phyloP scores from a whole-genome alignment of 352 stramenopile genomes.

The Globisporangium abappressorium region DNA sequence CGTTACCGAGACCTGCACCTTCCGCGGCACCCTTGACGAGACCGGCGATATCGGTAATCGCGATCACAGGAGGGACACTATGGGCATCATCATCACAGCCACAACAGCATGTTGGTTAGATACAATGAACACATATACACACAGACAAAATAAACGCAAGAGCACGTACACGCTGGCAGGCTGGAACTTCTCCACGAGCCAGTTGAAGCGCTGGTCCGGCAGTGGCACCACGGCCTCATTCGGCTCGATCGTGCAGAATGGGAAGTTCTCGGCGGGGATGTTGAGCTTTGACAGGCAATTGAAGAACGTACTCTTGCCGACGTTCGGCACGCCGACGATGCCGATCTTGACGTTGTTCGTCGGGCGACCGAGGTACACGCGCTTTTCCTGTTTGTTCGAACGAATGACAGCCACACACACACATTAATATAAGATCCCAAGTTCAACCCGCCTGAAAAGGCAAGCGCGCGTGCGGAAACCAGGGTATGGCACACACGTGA shows the following conservation, averaged over 20 bases:
- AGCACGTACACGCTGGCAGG: constrained; percentile 84
- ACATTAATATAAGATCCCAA: too few relatives aligned
- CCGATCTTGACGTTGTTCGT: constrained; percentile 97
- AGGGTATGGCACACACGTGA: too few relatives aligned
- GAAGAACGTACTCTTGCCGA: constrained; percentile 99
- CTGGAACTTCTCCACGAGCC: constrained; percentile 95
- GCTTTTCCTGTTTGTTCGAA: constrained; percentile 27
- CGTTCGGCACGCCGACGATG: constrained; percentile 99
- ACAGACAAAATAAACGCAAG: neutral
- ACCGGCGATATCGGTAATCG: constrained; percentile 99
- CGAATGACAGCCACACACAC: neutral
- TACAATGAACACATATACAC: neutral
- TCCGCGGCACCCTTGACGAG: constrained; percentile 97
- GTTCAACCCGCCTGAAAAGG: too few relatives aligned
- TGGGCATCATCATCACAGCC: neutral
- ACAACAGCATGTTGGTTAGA: neutral
- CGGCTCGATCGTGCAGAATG: constrained; percentile 99
- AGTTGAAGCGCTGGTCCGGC: constrained; percentile 98
- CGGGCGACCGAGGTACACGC: constrained; percentile 79
- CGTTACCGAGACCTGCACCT: constrained; percentile 98
- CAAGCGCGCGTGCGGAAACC: too few relatives aligned
- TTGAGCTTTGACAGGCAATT: constrained; percentile 97
- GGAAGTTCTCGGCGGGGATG: constrained; percentile 91
- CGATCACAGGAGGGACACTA: constrained; percentile 94
- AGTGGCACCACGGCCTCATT: constrained; percentile 97